Base-by-base conservation (phyloP, 805 yeast species). In the Allodekkera sacchari region DNA sequence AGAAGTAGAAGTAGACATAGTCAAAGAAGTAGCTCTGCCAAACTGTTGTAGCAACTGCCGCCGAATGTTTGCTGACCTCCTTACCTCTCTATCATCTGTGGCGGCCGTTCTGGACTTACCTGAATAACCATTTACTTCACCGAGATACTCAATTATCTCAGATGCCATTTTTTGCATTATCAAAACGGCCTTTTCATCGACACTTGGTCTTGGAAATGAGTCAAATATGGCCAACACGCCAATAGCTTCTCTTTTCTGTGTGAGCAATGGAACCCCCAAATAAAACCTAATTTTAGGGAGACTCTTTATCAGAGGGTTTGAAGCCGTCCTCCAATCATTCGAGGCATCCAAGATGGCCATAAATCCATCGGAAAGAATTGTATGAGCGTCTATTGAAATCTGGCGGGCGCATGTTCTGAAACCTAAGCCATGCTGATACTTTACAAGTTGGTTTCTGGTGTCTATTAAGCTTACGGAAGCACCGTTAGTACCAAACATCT, bases 341-440 rank as follows among this genome's bases (percentile, higher is more conserved):
- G 73, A 51, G 3, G 87, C 76, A 49, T 81, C 83, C 5, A 64
- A 48, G 6, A 82, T 42, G 4, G 74, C 57, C 33, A 82, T 69
- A 38, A 66, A 63, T 2, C 64, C 74, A 6, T 60, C 51, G 0
- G 87, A 77, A 22, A 82, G 53, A 2, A 82, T 63, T 0, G 85
- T 63, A 54, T 82, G 89, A 7, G 74, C 74, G 48, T 82, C 92
- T 28, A 82, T 52, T 6, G 85, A 74, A 2, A 74, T 55, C 14
- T 52, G 54, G 32, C 84, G 59, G 9, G 75, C 74, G 30, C 74
- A 64, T 35, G 64, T 71, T n/a, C 53, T 59, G 34, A 68, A 53
- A 5, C 64, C 66, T 22, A 76, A 55, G 6, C 68, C 61, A 7
- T 64, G 56, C 34, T 71, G 71, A 43, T 57, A 62, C 43, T 74